Evolutionary conservation across 2,329 filamentous ascomycete genomes (phyloP).

Genomic region (Parastagonospora nodorum): DNA sequence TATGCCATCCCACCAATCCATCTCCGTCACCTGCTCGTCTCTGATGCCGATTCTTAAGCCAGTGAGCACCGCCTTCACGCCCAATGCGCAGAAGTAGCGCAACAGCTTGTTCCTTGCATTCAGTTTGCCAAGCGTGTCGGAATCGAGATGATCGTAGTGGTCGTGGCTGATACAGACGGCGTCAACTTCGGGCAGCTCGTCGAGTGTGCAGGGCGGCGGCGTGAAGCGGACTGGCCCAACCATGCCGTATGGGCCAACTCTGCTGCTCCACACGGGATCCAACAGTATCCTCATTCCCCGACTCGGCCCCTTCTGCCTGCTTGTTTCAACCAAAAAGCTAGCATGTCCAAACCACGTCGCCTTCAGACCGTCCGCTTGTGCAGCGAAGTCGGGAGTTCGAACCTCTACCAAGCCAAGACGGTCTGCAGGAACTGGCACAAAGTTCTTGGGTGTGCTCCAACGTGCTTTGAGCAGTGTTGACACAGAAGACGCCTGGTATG

Average conservation of each 20-base stretch:
- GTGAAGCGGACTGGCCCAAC: conserved; percentile 59
- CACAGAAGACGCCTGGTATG: conserved; percentile 37
- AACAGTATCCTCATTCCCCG: conserved; percentile 55
- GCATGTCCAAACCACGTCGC: conserved; percentile 60
- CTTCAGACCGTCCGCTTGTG: conserved; percentile 39
- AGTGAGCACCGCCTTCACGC: conserved; percentile 45
- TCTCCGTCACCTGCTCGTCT: conserved; percentile 50
- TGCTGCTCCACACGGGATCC: conserved; percentile 59
- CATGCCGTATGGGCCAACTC: conserved; percentile 54
- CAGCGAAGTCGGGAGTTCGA: conserved; percentile 48
- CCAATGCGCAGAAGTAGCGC: conserved; percentile 51
- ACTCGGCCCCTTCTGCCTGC: conserved; percentile 25
- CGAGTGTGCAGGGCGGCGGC: conserved; percentile 55
- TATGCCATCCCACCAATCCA: conserved; percentile 58
- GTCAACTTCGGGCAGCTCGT: conserved; percentile 59
- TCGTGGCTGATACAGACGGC: conserved; percentile 60
- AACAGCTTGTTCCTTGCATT: conserved; percentile 46
- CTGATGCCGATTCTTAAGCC: conserved; percentile 46
- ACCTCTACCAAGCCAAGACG: conserved; percentile 51
- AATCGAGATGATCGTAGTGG: conserved; percentile 62
- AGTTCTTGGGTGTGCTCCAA: conserved; percentile 49
- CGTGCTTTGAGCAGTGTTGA: conserved; percentile 41
- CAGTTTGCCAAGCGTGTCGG: conserved; percentile 50
- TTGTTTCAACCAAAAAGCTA: conserved; percentile 54
- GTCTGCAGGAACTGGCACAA: conserved; percentile 52